These are phyloP conservation scores for Zygotorulaspora chibaensis DNA, from an alignment of 805 yeast species.

Conservation along the genomic window DNA sequence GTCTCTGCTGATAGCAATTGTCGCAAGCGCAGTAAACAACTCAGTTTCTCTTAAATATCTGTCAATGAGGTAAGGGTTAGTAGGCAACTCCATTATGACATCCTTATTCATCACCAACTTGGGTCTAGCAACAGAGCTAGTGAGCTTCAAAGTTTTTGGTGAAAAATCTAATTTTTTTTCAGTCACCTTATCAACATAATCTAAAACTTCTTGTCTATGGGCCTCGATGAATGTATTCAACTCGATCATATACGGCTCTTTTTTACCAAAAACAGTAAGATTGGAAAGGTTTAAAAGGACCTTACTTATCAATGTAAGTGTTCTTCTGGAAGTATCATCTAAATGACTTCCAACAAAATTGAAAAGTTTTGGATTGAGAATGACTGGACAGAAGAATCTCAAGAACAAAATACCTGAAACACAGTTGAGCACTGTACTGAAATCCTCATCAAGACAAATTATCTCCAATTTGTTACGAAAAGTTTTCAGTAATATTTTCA, in stretches of 20 bases:
- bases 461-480: constrained; percentile 63
- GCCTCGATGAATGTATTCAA: constrained; percentile 65
- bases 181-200: constrained; percentile 69
- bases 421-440: constrained; percentile 56
- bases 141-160: constrained; percentile 51
- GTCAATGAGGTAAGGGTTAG: constrained; percentile 65
- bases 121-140: constrained; percentile 53
- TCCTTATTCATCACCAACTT: constrained; percentile 48
- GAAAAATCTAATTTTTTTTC: constrained; percentile 64
- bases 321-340: constrained; percentile 65
- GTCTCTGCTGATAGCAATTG: constrained; percentile 13
- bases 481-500: constrained; percentile 58
- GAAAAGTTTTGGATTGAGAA: constrained; percentile 83
- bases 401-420: constrained; percentile 79
- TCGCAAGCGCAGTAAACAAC: constrained; percentile 44
- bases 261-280: constrained; percentile 66
- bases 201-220: constrained; percentile 54
- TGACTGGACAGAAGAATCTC: constrained; percentile 85
- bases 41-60: constrained; percentile 58
- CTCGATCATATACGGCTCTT: constrained; percentile 72
- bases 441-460: constrained; percentile 45
- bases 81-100: constrained; percentile 55
- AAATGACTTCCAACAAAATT: constrained; percentile 68
- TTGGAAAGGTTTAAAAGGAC: constrained; percentile 75
- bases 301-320: constrained; percentile 78